Base-by-base conservation (phyloP, 495 filamentous ascomycete genomes). In the Penicillium pancosmium region DNA sequence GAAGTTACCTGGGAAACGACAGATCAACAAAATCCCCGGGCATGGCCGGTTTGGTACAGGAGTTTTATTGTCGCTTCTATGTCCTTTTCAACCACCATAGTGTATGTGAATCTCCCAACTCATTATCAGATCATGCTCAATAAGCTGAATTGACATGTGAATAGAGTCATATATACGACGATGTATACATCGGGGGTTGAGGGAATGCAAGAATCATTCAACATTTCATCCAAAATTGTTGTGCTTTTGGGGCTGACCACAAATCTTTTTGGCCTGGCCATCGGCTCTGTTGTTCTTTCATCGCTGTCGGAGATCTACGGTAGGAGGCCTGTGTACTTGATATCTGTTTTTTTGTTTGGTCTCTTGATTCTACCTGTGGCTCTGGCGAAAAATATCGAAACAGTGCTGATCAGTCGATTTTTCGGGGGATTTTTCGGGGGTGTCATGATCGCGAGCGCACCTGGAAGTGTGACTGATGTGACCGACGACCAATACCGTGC, bases 391-490 rank as follows among this genome's bases (percentile, higher is more conserved):
- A 86, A 86, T 49, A 69, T 92, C n/a, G 70, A 73, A 16, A 78
- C 82, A 44, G 82, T 93, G 54, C 75, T 93, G 7, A 75, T 84
- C 4, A 79, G 86, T 15, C 70, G 78, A 21, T 72, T 77, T 13
- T 56, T 82, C 13, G 64, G 67, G 1, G 79, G 91, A 1, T 93
- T 92, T 64, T 86, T 93, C 61, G 88, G 88, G 13, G 76, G 76
- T 52, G 60, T 86, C 15, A 87, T 90, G 76, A 82, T 93, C 25
- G 80, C 83, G 0, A 91, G 91, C 69, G 82, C 84, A 2, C 88
- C 91, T 10, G 91, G 90, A 3, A 90, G 87, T 9, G 80, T 95
- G 0, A 85, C 85, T 41, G 91, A 95, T 68, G 88, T 95, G 56
- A 85, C 86, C 25, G 73, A 80, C 38, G 84, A 86, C 46, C 78